Conservation (phyloP, 257 asterid genomes). For the Solanum gandarillasii region DNA sequence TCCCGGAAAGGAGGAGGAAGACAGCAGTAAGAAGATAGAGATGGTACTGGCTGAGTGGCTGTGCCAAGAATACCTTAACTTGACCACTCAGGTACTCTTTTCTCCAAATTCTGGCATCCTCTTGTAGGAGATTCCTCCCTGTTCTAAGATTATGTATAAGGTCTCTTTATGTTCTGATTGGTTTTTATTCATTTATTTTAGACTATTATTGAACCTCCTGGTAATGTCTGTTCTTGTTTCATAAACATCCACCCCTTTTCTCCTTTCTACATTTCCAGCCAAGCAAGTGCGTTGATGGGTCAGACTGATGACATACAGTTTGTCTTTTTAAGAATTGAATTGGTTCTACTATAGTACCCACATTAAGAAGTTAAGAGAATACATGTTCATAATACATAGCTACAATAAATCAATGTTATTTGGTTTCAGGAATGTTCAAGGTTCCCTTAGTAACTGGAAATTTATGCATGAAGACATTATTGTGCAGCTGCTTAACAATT, state of each 20-base stretch:
- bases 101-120: background rate
- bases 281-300: background rate
- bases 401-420: background rate
- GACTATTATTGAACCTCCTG: background rate
- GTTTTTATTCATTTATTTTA: background rate
- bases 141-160: background rate
- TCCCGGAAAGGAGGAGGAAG: constrained; percentile 22
- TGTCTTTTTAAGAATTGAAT: background rate
- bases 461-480: background rate
- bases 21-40: constrained; percentile 12
- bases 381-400: background rate
- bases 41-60: background rate
- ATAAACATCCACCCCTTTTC: background rate
- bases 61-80: background rate
- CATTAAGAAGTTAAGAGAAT: background rate
- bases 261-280: background rate
- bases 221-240: background rate
- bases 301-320: background rate
- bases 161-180: background rate
- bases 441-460: background rate
- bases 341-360: background rate
- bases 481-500: background rate
- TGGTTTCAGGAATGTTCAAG: background rate
- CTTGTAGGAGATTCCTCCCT: background rate
- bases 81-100: background rate